phyloP scores from a whole-genome alignment of 2,329 filamentous ascomycete genomes.

The Didymella glomerata region DNA sequence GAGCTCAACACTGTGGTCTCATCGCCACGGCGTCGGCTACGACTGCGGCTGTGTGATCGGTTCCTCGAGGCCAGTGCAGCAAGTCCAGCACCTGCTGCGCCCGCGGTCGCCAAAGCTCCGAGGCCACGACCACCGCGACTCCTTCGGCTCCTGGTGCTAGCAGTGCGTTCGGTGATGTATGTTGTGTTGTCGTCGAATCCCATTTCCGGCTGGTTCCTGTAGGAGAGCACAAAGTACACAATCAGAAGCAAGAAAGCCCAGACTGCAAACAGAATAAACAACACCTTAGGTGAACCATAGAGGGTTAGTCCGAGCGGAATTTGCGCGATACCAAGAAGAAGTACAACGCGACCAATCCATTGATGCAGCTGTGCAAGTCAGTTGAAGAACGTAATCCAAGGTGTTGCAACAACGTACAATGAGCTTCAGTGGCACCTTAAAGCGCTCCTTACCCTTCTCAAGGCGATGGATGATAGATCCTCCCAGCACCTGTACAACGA shows the following conservation, averaged over 20 bases:
- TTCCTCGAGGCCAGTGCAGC: constrained; percentile 62
- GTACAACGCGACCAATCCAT: constrained; percentile 82
- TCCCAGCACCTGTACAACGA: constrained; percentile 74
- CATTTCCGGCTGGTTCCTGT: constrained; percentile 66
- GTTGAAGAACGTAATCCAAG: background rate
- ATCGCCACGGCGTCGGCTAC: constrained; percentile 38
- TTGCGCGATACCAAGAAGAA: constrained; percentile 84
- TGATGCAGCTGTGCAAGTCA: constrained; percentile 75
- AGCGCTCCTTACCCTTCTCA: constrained; percentile 62
- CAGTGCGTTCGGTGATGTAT: constrained; percentile 64
- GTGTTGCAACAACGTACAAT: constrained; percentile 55
- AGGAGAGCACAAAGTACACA: constrained; percentile 81
- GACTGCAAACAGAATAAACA: constrained; percentile 86
- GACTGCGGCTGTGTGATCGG: constrained; percentile 53
- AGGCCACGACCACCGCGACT: constrained; percentile 47
- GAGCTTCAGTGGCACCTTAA: constrained; percentile 65
- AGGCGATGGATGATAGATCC: constrained; percentile 69
- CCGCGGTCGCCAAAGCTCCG: constrained; percentile 62
- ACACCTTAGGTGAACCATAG: constrained; percentile 84
- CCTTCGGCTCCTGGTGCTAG: constrained; percentile 51
- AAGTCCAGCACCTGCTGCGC: constrained; percentile 66
- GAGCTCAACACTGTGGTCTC: constrained; percentile 48
- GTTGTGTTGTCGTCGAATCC: constrained; percentile 65
- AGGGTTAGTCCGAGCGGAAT: constrained; percentile 88
- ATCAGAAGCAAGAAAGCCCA: constrained; percentile 77